phyloP scores from a whole-genome alignment of 1,139 yeast genomes.

The Suhomyces guaymorum region DNA sequence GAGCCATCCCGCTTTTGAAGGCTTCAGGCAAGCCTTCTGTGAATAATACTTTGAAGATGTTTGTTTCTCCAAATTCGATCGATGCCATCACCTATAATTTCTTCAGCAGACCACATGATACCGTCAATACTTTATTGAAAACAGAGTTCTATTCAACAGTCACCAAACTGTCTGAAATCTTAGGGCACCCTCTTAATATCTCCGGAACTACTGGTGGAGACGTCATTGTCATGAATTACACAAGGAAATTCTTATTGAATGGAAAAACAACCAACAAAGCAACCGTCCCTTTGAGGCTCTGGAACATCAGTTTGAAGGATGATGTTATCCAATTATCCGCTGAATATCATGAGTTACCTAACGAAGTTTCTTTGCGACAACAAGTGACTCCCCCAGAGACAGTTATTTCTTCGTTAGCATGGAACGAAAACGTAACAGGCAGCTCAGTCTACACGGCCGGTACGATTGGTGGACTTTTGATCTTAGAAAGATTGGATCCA shows the following conservation, averaged over 20 bases:
- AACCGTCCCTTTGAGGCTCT: slow-evolving; percentile 35
- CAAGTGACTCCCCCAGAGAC: slow-evolving; percentile 56
- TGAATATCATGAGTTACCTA: slow-evolving; percentile 28
- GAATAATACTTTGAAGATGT: slow-evolving; percentile 29
- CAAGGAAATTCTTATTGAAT: slow-evolving; percentile 39
- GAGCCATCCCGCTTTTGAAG: slow-evolving; percentile 23
- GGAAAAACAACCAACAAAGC: slow-evolving; percentile 34
- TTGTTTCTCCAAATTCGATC: slow-evolving; percentile 22
- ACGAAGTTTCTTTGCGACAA: slow-evolving; percentile 32
- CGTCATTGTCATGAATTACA: slow-evolving; percentile 34
- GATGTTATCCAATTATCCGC: slow-evolving; percentile 24
- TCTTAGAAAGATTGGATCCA: slow-evolving; percentile 58
- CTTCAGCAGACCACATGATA: slow-evolving; percentile 39
- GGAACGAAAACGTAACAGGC: slow-evolving; percentile 57
- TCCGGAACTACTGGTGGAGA: slow-evolving; percentile 68
- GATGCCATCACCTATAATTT: slow-evolving; percentile 35
- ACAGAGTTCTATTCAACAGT: slow-evolving; percentile 34
- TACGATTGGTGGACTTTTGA: slow-evolving; percentile 63
- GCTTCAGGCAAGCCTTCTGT: slow-evolving; percentile 28
- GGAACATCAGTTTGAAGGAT: slow-evolving; percentile 31
- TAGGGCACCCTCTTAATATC: slow-evolving; percentile 62
- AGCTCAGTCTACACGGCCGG: slow-evolving; percentile 70
- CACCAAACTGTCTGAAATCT: slow-evolving; percentile 31
- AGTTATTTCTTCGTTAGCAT: slow-evolving; percentile 53
- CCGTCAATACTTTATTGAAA: slow-evolving; percentile 30